Evolutionary conservation across 1,139 yeast genomes (phyloP), one percentile per base, ranked within the genome.

Genomic region (Hemisphaericaspora lyxosophila): DNA sequence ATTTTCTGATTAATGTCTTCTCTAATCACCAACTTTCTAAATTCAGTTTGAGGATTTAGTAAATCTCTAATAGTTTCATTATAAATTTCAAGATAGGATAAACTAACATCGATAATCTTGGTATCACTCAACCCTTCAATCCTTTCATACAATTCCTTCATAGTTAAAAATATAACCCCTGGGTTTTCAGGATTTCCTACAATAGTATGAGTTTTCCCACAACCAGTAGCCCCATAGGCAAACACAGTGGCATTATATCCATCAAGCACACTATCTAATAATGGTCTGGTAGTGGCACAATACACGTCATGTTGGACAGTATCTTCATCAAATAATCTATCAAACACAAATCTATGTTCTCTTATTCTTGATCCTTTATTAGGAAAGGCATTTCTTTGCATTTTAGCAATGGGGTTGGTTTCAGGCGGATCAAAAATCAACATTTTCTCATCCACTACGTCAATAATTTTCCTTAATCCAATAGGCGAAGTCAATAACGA

Each of bases 121-220:
- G 78, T 72, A 48, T 83, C 88, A 16, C 68, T 55, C 30, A 78
- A 50, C 0, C 63, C 66, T 5, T 77, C 82, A 23, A 88, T 84
- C 42, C 71, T 67, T 16, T 67, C 65, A 55, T 83, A 89, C 26
- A 90, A 64, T 45, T 86, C 95, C 47, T 78, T 70, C 84, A 87
- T 82, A 0, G 96, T 83, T 38, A 82, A 63, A 49, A 83, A 86
- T 1, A 88, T 83, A 15, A 90, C 78, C 0, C 96, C 97, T 0
- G 96, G 96, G 26, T 76, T 66, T 1, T 74, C 73, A 0, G 81
- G 73, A 0, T 81, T 76, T 0, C 97, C 96, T 59, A 83, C 77
- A 29, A 90, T 86, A 0, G 97, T 90, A 56, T 85, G 89, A 0
- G 97, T 89, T 57, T 90, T 90, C n/a, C 98, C 98, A 59, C 97